Evolutionary conservation across 148 eudicot genomes (phyloP).

Genomic region (Rhododendron molle): DNA sequence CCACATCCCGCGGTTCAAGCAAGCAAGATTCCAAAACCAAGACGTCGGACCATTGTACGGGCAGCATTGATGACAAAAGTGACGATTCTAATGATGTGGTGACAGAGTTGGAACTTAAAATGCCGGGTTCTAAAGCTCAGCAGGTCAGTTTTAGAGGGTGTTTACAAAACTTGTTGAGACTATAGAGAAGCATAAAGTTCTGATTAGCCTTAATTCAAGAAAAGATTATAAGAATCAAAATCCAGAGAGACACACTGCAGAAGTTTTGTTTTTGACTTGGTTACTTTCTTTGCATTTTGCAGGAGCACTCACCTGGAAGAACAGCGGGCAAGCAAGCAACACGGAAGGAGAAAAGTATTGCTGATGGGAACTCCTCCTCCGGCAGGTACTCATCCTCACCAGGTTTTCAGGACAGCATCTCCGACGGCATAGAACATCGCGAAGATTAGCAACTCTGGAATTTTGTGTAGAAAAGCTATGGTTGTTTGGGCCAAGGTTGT

Average conservation of each 20-base stretch:
- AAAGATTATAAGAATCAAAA: not conserved
- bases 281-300: not conserved
- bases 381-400: conserved; percentile 35
- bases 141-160: conserved; percentile 29
- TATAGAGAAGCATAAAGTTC: not conserved
- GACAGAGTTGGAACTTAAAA: conserved; percentile 66
- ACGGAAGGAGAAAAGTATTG: conserved; percentile 25
- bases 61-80: conserved; percentile 26
- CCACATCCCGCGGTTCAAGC: conserved; percentile 35
- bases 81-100: conserved; percentile 46
- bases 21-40: conserved; percentile 40
- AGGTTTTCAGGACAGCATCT: conserved; percentile 41
- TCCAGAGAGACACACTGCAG: not conserved
- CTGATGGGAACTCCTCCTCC: conserved; percentile 32
- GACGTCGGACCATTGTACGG: conserved; percentile 23
- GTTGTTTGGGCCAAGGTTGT: not conserved
- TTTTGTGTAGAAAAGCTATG: not conserved
- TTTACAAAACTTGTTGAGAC: not conserved
- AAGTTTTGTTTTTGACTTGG: not conserved
- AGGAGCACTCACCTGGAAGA: conserved; percentile 36
- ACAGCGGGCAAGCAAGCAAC: conserved; percentile 39
- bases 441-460: conserved; percentile 17
- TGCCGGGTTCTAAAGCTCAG: conserved; percentile 51
- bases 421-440: conserved; percentile 22
- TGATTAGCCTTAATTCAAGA: not conserved